A percentile compares a stretch with the other conserved stretches of the same genome.
These are phyloP conservation scores for Carpinus fangiana DNA, from an alignment of 306 rosid species.

Conservation along the genomic window DNA sequence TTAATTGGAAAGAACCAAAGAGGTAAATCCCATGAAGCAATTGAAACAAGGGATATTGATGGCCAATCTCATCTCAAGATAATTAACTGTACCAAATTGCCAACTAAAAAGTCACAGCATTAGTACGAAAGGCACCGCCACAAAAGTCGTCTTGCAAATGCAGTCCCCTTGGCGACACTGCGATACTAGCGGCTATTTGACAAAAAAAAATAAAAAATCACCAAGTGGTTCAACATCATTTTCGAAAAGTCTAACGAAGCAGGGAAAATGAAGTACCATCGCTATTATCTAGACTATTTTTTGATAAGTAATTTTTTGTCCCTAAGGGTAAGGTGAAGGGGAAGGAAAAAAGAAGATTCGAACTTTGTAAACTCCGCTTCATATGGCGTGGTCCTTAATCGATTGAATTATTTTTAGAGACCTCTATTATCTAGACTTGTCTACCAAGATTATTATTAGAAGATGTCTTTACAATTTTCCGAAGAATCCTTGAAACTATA, in stretches of 20 bases:
- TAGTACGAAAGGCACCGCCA: background rate
- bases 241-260: background rate
- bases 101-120: constrained; percentile 17
- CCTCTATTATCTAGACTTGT: background rate
- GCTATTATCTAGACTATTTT: too few species aligned
- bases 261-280: too few species aligned
- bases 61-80: background rate
- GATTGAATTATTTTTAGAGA: too few species aligned
- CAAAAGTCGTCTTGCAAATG: background rate
- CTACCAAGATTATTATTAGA: background rate
- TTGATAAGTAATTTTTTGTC: too few species aligned
- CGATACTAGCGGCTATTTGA: background rate
- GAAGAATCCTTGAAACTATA: background rate
- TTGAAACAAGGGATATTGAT: background rate
- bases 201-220: background rate
- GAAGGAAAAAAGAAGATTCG: too few species aligned
- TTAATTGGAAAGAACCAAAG: background rate
- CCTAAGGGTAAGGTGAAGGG: too few species aligned
- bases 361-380: too few species aligned
- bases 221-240: background rate
- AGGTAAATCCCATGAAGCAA: background rate
- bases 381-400: too few species aligned
- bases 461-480: background rate
- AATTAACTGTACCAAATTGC: background rate
- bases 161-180: background rate